Base-by-base conservation (phyloP, 202 grass and related monocot genomes). In the Dendrocalamus latiflorus region DNA sequence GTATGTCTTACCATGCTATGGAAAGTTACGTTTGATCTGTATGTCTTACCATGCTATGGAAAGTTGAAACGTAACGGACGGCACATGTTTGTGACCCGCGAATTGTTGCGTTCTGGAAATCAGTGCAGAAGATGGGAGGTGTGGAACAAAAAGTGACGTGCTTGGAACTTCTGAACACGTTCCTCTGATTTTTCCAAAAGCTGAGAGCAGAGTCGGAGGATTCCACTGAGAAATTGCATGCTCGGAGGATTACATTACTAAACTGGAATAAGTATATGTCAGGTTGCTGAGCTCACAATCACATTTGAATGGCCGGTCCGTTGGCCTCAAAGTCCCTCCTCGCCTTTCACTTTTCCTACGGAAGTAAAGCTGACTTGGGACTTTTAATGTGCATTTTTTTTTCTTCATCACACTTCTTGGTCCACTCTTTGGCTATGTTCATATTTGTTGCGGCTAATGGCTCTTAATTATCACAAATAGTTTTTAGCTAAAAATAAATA, bases 371-470 rank as follows among this genome's bases (percentile, higher is more conserved):
- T 8, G 12, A 54, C 20, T 18, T 11, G 11, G 49, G 33, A 67
- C n/a, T 10, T 66, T 17, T 17, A 50, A 57, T 24, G 3, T 24
- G 9, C 9, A 11, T 24, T 22, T 78, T 78, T 47, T 17, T 47
- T 17, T 50, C 11, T 37, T 13, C 17, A 4, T 34, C 26, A 12
- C 59, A 14, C 42, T 49, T 65, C 10, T 12, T 49, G 1, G 18
- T 30, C 14, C 11, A 49, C 58, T 36, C 4, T 36, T 36, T 36
- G 5, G 34, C 4, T 33, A 36, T 6, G 34, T 1, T 36, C 0
- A 36, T 36, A 36, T 36, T 36, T 0, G 0, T 5, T 36, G 5
- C 0, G 34, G 5, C 5, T 36, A 0, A 6, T 36, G 0, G 0
- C 34, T 36, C 3, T 2, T 36, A 36, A 5, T 5, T 36, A 5